Percentiles rank a stretch among this genome's conserved stretches.
Conservation (phyloP, 371 early-diverging fungal species). For the Thermomucor indicae-seudaticae region DNA sequence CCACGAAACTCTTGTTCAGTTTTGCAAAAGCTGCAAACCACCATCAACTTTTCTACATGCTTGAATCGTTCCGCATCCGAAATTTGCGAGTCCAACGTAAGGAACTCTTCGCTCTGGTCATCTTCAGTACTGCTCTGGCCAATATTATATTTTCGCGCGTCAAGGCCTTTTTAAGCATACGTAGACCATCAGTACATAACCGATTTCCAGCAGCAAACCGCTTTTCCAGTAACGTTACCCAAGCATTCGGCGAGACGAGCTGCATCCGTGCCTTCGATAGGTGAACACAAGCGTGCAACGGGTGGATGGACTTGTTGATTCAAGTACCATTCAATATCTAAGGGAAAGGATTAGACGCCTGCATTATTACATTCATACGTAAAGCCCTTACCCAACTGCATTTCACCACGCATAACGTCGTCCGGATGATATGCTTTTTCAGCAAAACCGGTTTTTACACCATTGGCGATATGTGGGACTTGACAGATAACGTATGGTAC, state of each 20-base stretch:
- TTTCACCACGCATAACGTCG: conserved; percentile 64
- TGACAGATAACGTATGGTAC: conserved; percentile 96
- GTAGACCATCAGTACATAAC: no score
- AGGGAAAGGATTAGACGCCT: background rate
- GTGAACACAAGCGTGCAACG: conserved; percentile 83
- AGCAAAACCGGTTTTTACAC: conserved; percentile 55
- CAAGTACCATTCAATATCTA: conserved; percentile 97
- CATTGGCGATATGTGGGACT: conserved; percentile 38
- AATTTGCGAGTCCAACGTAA: conserved; percentile 80
- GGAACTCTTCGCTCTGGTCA: conserved; percentile 55
- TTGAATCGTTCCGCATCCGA: conserved; percentile 84
- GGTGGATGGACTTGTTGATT: conserved; percentile 96
- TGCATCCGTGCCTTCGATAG: conserved; percentile 85
- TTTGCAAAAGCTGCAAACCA: conserved; percentile 69
- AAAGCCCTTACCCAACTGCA: conserved; percentile 52
- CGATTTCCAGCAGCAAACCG: no score
- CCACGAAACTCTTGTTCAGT: conserved; percentile 50
- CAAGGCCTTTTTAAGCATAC: conserved; percentile 61
- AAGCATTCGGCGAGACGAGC: conserved; percentile 81
- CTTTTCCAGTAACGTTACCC: conserved; percentile 55
- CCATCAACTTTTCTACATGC: conserved; percentile 52
- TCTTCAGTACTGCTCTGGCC: conserved; percentile 6
- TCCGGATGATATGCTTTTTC: conserved; percentile 89
- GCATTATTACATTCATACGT: background rate
- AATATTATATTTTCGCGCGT: conserved; percentile 62